phyloP scores from a whole-genome alignment of 768 basidiomycete species.

The Bullera alba region DNA sequence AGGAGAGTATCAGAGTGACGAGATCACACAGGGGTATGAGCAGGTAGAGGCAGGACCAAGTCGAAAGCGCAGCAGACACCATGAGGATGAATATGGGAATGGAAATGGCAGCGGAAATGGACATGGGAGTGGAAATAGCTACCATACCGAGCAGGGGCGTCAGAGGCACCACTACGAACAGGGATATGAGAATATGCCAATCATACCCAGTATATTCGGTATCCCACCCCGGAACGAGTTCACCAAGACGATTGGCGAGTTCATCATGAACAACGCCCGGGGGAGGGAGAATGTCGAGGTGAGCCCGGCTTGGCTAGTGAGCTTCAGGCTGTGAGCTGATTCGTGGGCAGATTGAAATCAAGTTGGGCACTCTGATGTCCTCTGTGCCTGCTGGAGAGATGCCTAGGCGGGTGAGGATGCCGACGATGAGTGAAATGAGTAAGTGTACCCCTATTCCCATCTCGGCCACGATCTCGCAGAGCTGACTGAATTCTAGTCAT shows the following conservation, averaged over 20 bases:
- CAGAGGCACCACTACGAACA: neutral
- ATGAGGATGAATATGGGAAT: constrained; percentile 5
- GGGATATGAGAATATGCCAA: neutral
- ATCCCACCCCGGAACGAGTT: constrained; percentile 38
- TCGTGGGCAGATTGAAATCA: constrained; percentile 36
- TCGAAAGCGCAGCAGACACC: constrained; percentile 21
- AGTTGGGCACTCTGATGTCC: constrained; percentile 34
- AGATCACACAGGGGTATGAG: neutral
- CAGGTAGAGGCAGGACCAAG: constrained; percentile 14
- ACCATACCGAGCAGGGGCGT: neutral
- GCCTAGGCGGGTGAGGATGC: constrained; percentile 20
- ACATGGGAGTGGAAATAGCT: constrained; percentile 3
- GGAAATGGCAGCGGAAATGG: neutral
- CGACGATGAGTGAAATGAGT: constrained; percentile 34
- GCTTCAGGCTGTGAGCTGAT: neutral
- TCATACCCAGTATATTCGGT: constrained; percentile 39
- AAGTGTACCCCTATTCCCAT: constrained; percentile 4
- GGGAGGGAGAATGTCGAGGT: constrained; percentile 40
- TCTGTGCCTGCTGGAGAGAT: constrained; percentile 3
- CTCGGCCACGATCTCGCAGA: neutral
- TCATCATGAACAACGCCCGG: constrained; percentile 28
- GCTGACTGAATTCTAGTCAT: constrained; percentile 55
- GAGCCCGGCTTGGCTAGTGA: neutral
- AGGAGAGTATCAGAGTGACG: constrained; percentile 6
- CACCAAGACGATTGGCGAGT: constrained; percentile 35